phyloP scores from a whole-genome alignment of 805 yeast species.

The Pichia kluyveri region DNA sequence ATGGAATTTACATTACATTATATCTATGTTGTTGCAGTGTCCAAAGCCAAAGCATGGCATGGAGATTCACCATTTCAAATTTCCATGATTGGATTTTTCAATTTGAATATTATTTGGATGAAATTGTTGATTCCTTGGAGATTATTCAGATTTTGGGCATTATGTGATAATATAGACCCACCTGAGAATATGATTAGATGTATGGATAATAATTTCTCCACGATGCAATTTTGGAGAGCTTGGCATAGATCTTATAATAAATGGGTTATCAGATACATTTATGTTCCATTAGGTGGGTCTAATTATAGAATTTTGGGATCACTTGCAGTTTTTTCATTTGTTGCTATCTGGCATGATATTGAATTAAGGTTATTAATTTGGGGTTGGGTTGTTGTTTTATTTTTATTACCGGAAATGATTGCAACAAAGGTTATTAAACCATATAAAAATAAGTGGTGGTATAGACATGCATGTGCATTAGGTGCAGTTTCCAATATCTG shows the following conservation, averaged over 20 bases:
- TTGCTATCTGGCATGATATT: conserved; percentile 97
- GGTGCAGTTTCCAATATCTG: conserved; percentile 90
- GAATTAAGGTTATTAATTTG: conserved; percentile 77
- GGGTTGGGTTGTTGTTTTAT: conserved; percentile 93
- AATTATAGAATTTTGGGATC: conserved; percentile 64
- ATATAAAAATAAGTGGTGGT: conserved; percentile 47
- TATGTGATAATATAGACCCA: conserved; percentile 88
- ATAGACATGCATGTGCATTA: conserved; percentile 68
- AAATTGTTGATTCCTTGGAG: conserved; percentile 95
- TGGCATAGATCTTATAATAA: conserved; percentile 95
- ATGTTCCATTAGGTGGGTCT: conserved; percentile 86
- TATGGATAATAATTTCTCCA: conserved; percentile 88
- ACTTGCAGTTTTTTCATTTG: conserved; percentile 84
- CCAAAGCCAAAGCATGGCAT: conserved; percentile 83
- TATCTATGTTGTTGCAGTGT: conserved; percentile 88
- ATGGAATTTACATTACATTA: conserved; percentile 88
- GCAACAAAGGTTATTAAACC: conserved; percentile 38
- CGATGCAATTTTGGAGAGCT: conserved; percentile 95
- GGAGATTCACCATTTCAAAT: conserved; percentile 87
- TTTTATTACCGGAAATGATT: conserved; percentile 76
- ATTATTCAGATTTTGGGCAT: conserved; percentile 84
- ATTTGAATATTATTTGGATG: conserved; percentile 86
- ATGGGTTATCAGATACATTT: conserved; percentile 84
- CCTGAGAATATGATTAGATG: conserved; percentile 98
- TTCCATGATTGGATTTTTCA: conserved; percentile 89